Evolutionary conservation across 1,139 yeast species (phyloP).

Genomic region (Scheffersomyces illinoinensis): DNA sequence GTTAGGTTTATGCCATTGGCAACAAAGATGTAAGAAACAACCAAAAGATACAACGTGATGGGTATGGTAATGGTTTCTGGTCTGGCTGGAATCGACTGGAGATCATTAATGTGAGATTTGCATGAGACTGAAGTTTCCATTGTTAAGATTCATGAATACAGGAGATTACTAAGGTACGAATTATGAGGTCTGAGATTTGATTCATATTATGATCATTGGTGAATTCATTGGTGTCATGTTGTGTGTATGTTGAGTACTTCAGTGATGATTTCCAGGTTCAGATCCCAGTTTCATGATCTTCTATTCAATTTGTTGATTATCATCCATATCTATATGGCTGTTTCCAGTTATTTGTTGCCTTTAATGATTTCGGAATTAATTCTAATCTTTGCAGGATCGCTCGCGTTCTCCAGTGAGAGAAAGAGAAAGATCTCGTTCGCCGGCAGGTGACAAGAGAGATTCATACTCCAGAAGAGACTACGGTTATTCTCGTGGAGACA

Average conservation of each 20-base stretch:
- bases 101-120: neutral
- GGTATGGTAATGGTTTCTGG: neutral
- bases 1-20: slow-evolving; percentile 18
- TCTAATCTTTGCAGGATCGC: slow-evolving; percentile 39
- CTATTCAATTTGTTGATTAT: no score
- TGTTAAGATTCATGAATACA: neutral
- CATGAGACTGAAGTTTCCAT: neutral
- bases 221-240: neutral
- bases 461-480: slow-evolving; percentile 16
- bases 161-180: no score
- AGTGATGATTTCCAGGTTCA: neutral
- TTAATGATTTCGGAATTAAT: slow-evolving; percentile 1
- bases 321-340: neutral
- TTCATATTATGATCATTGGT: neutral
- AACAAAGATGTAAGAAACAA: neutral
- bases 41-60: neutral
- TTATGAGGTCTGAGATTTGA: no score
- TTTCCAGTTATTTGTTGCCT: slow-evolving; percentile 1
- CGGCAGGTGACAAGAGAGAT: slow-evolving; percentile 11
- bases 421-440: slow-evolving; percentile 35
- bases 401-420: slow-evolving; percentile 49
- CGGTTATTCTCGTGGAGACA: slow-evolving; percentile 25
- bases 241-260: neutral
- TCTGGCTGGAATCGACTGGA: neutral
- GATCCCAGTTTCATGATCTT: neutral